These are phyloP conservation scores for Thalassiosira mediterranea DNA, from an alignment of 352 stramenopile genomes.

Conservation along the genomic window DNA sequence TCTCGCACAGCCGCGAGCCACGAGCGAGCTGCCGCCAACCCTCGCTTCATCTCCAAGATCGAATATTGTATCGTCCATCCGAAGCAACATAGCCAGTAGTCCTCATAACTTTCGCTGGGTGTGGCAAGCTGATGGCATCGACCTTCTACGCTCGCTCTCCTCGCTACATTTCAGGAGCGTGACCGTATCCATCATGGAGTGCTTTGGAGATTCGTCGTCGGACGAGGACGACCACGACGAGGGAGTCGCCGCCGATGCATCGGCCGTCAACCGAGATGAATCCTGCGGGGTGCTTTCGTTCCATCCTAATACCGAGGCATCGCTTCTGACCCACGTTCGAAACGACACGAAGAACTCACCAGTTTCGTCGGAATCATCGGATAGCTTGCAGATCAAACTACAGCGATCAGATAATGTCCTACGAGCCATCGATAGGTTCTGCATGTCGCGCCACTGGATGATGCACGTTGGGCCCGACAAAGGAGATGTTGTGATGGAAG, in stretches of 20 bases:
- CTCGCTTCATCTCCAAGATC: too few species aligned
- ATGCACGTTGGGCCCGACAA: constrained; percentile 84
- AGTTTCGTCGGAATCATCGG: neutral
- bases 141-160: too few species aligned
- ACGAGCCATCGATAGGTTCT: constrained; percentile 74
- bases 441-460: constrained; percentile 80
- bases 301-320: constrained; percentile 72
- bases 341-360: constrained; percentile 21
- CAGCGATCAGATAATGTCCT: constrained; percentile 40
- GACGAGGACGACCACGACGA: constrained; percentile 30
- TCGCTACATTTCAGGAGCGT: too few species aligned
- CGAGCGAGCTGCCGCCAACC: too few species aligned
- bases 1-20: too few species aligned
- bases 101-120: too few species aligned
- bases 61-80: too few species aligned
- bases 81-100: too few species aligned
- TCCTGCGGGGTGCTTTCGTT: constrained; percentile 68
- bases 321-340: constrained; percentile 65
- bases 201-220: constrained; percentile 29
- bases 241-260: neutral
- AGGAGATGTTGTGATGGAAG: constrained; percentile 46
- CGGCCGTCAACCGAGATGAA: constrained; percentile 42
- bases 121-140: too few species aligned
- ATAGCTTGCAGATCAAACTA: neutral
- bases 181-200: constrained; percentile 27